Percentiles rank a stretch among this genome's conserved stretches.
phyloP scores from a whole-genome alignment of 176 grass and related monocot genomes.

The Lolium multiflorum region DNA sequence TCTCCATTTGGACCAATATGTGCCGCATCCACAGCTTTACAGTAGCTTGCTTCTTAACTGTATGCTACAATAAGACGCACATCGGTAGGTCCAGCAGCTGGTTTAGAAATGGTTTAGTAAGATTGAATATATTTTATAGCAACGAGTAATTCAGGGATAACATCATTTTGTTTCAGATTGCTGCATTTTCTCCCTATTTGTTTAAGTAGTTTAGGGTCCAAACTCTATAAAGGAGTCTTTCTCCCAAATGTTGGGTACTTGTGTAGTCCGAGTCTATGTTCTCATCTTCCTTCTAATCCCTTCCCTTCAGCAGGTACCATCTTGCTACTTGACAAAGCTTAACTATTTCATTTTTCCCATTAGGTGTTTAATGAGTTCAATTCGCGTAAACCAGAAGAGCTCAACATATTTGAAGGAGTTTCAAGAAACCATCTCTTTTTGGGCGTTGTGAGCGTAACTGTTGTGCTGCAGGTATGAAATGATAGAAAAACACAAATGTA shows the following conservation, averaged over 20 bases:
- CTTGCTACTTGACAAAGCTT: slow-evolving; percentile 42
- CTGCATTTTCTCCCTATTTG: slow-evolving; percentile 8
- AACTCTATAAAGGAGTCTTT: slow-evolving; percentile 8
- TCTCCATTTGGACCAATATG: neutral
- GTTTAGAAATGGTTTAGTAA: slow-evolving; percentile 12
- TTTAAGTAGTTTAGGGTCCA: neutral
- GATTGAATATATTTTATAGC: neutral
- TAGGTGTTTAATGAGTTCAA: slow-evolving; percentile 98
- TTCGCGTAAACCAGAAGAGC: slow-evolving; percentile 86
- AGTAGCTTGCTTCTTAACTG: slow-evolving; percentile 12
- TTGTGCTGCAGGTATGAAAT: slow-evolving; percentile 75
- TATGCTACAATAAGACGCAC: neutral
- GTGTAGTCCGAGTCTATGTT: neutral
- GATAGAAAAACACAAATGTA: slow-evolving; percentile 31
- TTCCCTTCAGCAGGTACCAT: slow-evolving; percentile 17
- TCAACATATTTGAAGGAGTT: slow-evolving; percentile 79
- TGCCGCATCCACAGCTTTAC: neutral
- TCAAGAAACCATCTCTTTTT: slow-evolving; percentile 82
- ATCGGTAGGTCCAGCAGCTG: neutral
- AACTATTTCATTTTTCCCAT: slow-evolving; percentile 21
- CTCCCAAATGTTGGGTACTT: neutral
- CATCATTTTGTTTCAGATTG: neutral
- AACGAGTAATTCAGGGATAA: neutral
- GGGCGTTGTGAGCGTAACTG: slow-evolving; percentile 62
- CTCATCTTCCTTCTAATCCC: slow-evolving; percentile 12